Percentiles rank a stretch among this genome's conserved stretches.
phyloP scores from a whole-genome alignment of 768 basidiomycete genomes.

The Mycena galericulata region DNA sequence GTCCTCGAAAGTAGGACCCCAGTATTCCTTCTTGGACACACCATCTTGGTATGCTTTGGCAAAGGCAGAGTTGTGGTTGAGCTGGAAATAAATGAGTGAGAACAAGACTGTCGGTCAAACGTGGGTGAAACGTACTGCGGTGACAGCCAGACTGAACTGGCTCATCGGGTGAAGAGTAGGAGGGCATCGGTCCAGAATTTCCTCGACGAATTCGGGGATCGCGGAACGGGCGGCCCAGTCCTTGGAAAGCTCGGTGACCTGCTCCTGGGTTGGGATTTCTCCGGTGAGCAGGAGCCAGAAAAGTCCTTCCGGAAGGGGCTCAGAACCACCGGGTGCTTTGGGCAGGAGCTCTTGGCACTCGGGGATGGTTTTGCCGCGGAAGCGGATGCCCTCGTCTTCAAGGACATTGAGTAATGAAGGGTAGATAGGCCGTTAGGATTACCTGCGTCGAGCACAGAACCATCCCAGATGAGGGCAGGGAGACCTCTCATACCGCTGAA shows the following conservation, averaged over 20 bases:
- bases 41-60: constrained; percentile 95
- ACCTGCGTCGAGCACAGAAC: constrained; percentile 96
- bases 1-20: constrained; percentile 94
- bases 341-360: constrained; percentile 90
- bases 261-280: constrained; percentile 91
- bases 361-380: constrained; percentile 96
- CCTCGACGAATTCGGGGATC: constrained; percentile 96
- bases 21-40: constrained; percentile 95
- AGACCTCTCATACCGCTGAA: constrained; percentile 87
- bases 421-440: constrained; percentile 10
- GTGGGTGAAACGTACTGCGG: constrained; percentile 69
- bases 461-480: constrained; percentile 98
- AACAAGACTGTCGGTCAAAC: constrained; percentile 14
- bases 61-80: constrained; percentile 96
- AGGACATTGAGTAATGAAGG: constrained; percentile 26
- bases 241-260: constrained; percentile 85
- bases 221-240: constrained; percentile 96
- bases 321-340: constrained; percentile 87
- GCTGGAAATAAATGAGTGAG: constrained; percentile 55
- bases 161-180: constrained; percentile 98
- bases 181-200: constrained; percentile 93
- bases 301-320: constrained; percentile 93
- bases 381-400: constrained; percentile 95
- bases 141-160: constrained; percentile 96
- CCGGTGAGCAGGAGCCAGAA: constrained; percentile 98